These are phyloP conservation scores for Linum lewisii DNA, from an alignment of 345 rosid genomes.

Conservation along the genomic window DNA sequence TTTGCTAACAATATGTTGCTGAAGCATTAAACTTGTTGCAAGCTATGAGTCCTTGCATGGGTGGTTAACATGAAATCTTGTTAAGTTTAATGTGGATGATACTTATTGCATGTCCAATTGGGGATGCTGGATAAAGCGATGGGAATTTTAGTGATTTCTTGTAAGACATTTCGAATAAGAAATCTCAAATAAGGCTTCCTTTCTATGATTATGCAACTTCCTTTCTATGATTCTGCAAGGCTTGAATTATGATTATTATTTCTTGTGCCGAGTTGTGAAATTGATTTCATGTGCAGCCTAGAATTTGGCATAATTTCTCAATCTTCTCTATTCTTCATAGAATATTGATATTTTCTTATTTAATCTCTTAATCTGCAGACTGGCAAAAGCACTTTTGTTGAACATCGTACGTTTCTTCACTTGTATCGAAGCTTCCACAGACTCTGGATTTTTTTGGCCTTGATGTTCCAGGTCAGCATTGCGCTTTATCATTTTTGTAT, in stretches of 20 bases:
- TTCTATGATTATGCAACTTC: too few species aligned
- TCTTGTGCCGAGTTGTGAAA: neutral
- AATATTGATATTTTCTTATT: neutral
- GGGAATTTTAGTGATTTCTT: neutral
- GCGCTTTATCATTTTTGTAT: constrained; percentile 7
- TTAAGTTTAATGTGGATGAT: neutral
- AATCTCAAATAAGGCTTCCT: neutral
- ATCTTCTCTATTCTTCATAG: neutral
- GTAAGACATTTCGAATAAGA: too few species aligned
- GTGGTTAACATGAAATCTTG: neutral
- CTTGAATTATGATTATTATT: neutral
- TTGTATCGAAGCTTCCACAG: constrained; percentile 87
- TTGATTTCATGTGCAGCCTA: neutral
- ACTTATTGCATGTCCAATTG: neutral
- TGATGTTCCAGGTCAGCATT: constrained; percentile 84
- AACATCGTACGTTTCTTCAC: constrained; percentile 96
- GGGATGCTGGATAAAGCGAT: neutral
- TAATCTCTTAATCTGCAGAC: constrained; percentile 35
- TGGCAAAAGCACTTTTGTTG: constrained; percentile 92
- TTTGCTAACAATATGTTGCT: neutral
- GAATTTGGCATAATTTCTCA: neutral
- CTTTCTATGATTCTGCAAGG: neutral
- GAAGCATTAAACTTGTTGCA: neutral
- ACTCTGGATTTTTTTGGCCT: constrained; percentile 85
- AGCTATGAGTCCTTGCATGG: neutral